Evolutionary conservation across 106 monocot species (phyloP), one percentile per base, ranked within the genome.

Genomic region (Acorus gramineus): DNA sequence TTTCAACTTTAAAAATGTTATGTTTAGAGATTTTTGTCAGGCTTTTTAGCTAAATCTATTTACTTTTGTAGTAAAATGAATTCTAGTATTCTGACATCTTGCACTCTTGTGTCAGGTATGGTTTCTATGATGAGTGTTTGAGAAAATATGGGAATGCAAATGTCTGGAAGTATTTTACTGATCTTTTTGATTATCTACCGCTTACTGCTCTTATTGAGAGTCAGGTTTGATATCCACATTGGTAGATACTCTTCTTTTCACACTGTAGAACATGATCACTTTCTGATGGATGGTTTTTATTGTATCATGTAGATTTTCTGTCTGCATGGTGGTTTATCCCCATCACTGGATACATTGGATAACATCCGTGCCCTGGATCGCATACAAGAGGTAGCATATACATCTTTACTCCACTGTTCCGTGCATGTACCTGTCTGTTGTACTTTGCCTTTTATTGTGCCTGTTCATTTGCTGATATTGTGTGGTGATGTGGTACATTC

Each of bases 141-240:
- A 80, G 92, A 82, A 93, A 93, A 53, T 93, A 93, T 63, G 92
- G 92, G 42, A 93, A 93, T 78, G 92, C 87, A 77, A 93, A 93
- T 74, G 87, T 93, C n/a, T 93, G 92, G 92, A 93, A 93, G 66
- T 93, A 85, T 70, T 93, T 93, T 46, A 93, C 92, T 8, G 87
- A 93, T 47, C 76, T 93, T 49, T 93, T 93, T 73, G 87, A 87
- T 74, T 93, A 93, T 80, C 63, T 93, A 12, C 87, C 92, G 2
- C 92, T 93, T 66, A 93, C 87, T 44, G 92, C 92, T 65, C 84
- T 93, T 69, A 85, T 93, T 55, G 92, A 93, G 70, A 87, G 69
- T 62, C 92, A 93, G 92, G 92, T 93, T 42, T 67, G 46, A 6
- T 8, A 64, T 73, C 14, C 13, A 42, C n/a, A 11, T 11, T 58